Conservation (phyloP, 257 asterid species). For the Nicotiana otophora region DNA sequence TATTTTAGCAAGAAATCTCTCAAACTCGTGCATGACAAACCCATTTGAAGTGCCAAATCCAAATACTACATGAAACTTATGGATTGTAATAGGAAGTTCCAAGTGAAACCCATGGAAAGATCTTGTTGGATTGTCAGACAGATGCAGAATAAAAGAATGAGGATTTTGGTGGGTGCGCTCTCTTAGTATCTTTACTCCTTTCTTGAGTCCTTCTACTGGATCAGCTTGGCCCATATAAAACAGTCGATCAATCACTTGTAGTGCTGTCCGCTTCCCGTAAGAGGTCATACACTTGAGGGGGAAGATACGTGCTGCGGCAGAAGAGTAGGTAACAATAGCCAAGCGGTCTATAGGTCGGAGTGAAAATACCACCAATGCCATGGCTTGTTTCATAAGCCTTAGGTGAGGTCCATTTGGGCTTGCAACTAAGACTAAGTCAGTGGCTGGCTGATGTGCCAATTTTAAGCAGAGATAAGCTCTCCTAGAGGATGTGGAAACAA, state of each 20-base stretch:
- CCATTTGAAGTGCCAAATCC: slow-evolving; percentile 64
- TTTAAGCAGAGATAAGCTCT: slow-evolving; percentile 52
- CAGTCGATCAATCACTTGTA: slow-evolving; percentile 69
- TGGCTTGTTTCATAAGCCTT: slow-evolving; percentile 84
- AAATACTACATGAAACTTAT: slow-evolving; percentile 57
- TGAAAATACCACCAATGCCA: slow-evolving; percentile 72
- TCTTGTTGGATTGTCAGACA: slow-evolving; percentile 57
- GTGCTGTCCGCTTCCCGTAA: slow-evolving; percentile 59
- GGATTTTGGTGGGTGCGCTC: slow-evolving; percentile 76
- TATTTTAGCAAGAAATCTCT: slow-evolving; percentile 65
- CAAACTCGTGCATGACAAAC: slow-evolving; percentile 69
- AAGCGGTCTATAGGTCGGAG: slow-evolving; percentile 67
- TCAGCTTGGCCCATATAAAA: slow-evolving; percentile 79
- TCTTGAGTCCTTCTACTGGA: slow-evolving; percentile 72
- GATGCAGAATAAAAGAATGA: slow-evolving; percentile 57
- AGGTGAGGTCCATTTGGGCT: slow-evolving; percentile 84
- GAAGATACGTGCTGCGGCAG: slow-evolving; percentile 74
- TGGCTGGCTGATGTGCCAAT: slow-evolving; percentile 60
- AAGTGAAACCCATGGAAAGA: slow-evolving; percentile 46
- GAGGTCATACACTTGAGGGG: slow-evolving; percentile 90
- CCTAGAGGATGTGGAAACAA: slow-evolving; percentile 27
- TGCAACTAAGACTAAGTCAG: slow-evolving; percentile 75
- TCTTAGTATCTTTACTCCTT: slow-evolving; percentile 66
- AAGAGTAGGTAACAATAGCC: slow-evolving; percentile 74
- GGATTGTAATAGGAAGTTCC: slow-evolving; percentile 40